Base-by-base conservation (phyloP, 495 filamentous ascomycete species). In the Penicillium verhagenii region DNA sequence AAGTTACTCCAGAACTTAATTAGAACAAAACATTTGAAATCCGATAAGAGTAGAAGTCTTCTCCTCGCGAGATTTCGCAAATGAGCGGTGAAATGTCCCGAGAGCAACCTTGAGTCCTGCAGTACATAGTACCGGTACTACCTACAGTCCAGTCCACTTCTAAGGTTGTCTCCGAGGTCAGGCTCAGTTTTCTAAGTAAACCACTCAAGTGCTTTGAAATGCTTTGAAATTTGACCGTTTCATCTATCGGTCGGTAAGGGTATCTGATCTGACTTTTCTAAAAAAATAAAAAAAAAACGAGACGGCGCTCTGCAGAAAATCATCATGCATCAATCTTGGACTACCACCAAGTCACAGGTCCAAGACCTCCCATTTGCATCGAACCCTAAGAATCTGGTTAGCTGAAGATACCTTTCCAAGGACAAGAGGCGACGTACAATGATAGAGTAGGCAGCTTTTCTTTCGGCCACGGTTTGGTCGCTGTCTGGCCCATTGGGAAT, bases 381-480 rank as follows among this genome's bases (percentile, higher is more conserved):
- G 79, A 82, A 52, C 75, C 79, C 79, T 82, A 25, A 20, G 40
- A 4, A 31, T 43, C 60, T 43, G 61, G 60, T 57, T 40, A 50
- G 44, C 21, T 20, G 28, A 13, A 31, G 26, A 37, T 4, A 6
- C 23, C 26, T 31, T 23, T 2, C 5, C 13, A 46, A 26, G 18
- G 4, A 9, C 8, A 11, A 47, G 50, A 26, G 24, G 53, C 0
- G 35, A 71, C 81, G 69, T 53, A 88, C 89, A 21, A 78, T 80
- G 57, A 92, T 82, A 19, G 77, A 80, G 72, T 89, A 92, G 9
- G 88, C 84, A 21, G 86, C 76, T 54, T 79, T 79, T 13, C 73
- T 70, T 47, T 84, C 79, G 28, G 74, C 68, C 3, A 74, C 54
- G 24, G 77, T 69, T 39, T 77, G 80, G 31, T 76, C 75, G 1